A percentile compares a stretch with the other conserved stretches of the same genome.
Evolutionary conservation across 768 basidiomycete genomes (phyloP).

Genomic region (Mycena vitilis): DNA sequence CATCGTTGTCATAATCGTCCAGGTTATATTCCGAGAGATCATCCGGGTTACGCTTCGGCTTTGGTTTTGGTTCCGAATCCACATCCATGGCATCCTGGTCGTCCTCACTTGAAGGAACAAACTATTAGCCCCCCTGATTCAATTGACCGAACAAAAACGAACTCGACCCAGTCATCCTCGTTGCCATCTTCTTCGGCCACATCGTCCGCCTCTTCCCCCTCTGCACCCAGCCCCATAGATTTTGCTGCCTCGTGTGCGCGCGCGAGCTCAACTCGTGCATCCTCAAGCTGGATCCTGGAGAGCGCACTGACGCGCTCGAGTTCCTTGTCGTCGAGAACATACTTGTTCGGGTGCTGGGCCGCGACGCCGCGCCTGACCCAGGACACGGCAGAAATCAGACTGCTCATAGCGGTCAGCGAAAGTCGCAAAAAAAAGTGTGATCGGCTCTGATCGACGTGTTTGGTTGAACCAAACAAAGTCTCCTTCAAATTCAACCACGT

Average conservation of each 20-base stretch:
- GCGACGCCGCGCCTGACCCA: conserved; percentile 89
- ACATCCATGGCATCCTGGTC: conserved; percentile 75
- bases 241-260: conserved; percentile 82
- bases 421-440: conserved; percentile 4
- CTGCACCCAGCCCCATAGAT: conserved; percentile 74
- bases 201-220: conserved; percentile 71
- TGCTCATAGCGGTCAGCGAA: conserved; percentile 61
- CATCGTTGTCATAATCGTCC: too few species aligned
- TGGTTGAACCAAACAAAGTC: conserved; percentile 1
- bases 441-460: conserved; percentile 1
- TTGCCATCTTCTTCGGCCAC: conserved; percentile 44
- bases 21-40: too few species aligned
- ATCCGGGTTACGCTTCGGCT: conserved; percentile 24
- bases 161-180: conserved; percentile 88
- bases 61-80: conserved; percentile 50
- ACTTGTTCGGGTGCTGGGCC: conserved; percentile 81
- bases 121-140: conserved; percentile 20
- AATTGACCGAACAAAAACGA: conserved; percentile 52
- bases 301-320: conserved; percentile 90
- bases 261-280: conserved; percentile 87
- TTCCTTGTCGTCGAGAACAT: conserved; percentile 91
- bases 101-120: conserved; percentile 45
- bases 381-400: conserved; percentile 78
- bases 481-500: too few species aligned
- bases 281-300: conserved; percentile 89